phyloP scores from a whole-genome alignment of 805 yeast species.

The Ogataea wickerhamii region DNA sequence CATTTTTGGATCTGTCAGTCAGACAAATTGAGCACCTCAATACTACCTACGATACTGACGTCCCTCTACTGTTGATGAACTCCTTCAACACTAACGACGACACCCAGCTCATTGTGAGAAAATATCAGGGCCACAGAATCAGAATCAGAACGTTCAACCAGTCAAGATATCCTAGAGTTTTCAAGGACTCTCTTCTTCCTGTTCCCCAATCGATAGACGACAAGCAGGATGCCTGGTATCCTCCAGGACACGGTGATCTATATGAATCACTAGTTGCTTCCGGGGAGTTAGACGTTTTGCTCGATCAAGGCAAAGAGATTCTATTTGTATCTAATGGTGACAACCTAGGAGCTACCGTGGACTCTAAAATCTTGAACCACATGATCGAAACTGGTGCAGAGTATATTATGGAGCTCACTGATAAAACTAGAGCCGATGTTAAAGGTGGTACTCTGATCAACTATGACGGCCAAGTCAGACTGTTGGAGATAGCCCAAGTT shows the following conservation, averaged over 20 bases:
- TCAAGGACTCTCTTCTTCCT: conserved; percentile 92
- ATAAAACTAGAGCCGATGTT: conserved; percentile 98
- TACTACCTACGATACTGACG: conserved; percentile 85
- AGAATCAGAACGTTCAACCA: conserved; percentile 95
- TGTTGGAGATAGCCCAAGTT: conserved; percentile 96
- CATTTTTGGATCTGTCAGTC: conserved; percentile 91
- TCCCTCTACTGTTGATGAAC: conserved; percentile 95
- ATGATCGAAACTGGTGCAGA: conserved; percentile 90
- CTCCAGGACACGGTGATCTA: conserved; percentile 99
- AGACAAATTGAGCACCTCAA: conserved; percentile 96
- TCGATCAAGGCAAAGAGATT: conserved; percentile 91
- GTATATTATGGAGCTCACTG: conserved; percentile 97
- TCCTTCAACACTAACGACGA: conserved; percentile 97
- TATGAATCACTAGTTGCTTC: conserved; percentile 85
- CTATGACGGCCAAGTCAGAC: conserved; percentile 90
- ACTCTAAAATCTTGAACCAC: conserved; percentile 82
- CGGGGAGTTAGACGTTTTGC: conserved; percentile 86
- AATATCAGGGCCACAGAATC: conserved; percentile 94
- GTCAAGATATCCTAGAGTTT: conserved; percentile 95
- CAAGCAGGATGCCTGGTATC: conserved; percentile 87
- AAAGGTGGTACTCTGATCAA: conserved; percentile 98
- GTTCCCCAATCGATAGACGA: conserved; percentile 79
- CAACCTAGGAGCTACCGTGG: conserved; percentile 97
- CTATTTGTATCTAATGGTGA: conserved; percentile 97
- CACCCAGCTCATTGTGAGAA: conserved; percentile 91